phyloP scores from a whole-genome alignment of 2,329 filamentous ascomycete genomes.

The Cladorrhinum sp. region DNA sequence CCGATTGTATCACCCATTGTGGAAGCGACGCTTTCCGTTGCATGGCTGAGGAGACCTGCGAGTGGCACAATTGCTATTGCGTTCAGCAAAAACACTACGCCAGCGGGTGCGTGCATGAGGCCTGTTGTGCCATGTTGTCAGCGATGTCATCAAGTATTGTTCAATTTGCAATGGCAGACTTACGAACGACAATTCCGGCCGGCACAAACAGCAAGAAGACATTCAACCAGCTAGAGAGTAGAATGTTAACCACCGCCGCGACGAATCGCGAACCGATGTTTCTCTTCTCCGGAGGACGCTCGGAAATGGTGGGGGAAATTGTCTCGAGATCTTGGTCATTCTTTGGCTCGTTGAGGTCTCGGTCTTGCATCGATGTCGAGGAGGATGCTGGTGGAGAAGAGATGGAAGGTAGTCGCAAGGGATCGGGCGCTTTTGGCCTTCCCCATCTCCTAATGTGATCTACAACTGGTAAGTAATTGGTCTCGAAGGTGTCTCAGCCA shows the following conservation, averaged over 20 bases:
- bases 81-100: constrained; percentile 69
- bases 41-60: constrained; percentile 67
- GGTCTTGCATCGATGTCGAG: neutral
- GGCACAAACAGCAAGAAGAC: constrained; percentile 74
- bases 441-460: constrained; percentile 33
- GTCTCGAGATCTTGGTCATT: neutral
- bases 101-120: constrained; percentile 33
- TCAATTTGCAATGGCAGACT: constrained; percentile 34
- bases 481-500: neutral
- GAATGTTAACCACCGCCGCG: constrained; percentile 47
- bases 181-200: constrained; percentile 65
- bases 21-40: constrained; percentile 71
- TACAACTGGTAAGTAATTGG: neutral
- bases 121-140: constrained; percentile 23
- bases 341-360: neutral
- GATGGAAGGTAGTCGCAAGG: constrained; percentile 17
- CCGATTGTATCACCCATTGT: constrained; percentile 71
- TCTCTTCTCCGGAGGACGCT: too few relatives aligned
- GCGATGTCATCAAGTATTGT: neutral
- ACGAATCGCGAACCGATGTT: neutral
- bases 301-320: too few relatives aligned
- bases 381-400: neutral
- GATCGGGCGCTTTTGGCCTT: constrained; percentile 30
- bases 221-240: constrained; percentile 76
- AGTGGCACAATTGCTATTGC: constrained; percentile 72